Percentiles rank a stretch among this genome's conserved stretches.
Conservation (phyloP, 495 filamentous ascomycete species). For the Aspergillus carlsbadensis region DNA sequence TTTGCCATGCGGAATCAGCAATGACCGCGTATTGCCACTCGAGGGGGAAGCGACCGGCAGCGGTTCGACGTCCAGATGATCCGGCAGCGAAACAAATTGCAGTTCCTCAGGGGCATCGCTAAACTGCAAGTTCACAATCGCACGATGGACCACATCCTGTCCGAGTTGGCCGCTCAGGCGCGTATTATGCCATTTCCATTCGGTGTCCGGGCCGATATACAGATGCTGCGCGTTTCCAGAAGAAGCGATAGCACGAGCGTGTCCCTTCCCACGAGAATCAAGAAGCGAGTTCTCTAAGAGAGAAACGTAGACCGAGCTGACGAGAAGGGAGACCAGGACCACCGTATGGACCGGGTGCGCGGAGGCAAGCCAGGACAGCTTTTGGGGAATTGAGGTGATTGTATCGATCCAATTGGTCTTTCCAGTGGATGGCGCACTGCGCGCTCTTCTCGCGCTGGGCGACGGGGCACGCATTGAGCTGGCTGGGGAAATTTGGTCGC, state of each 20-base stretch:
- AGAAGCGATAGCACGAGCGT: neutral
- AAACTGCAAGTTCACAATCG: neutral
- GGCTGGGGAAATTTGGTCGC: too few species aligned
- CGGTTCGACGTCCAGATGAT: neutral
- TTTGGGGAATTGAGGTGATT: neutral
- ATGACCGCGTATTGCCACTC: neutral
- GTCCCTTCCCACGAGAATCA: neutral
- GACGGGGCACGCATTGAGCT: too few species aligned
- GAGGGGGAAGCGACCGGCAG: neutral
- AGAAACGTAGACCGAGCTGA: constrained; percentile 7
- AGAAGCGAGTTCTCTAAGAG: constrained; percentile 1
- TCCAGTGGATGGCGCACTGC: too few species aligned
- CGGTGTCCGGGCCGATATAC: neutral
- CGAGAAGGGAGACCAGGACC: neutral
- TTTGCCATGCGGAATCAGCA: too few species aligned
- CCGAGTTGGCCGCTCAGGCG: neutral
- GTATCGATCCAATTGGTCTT: neutral
- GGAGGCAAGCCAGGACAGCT: neutral
- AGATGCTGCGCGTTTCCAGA: neutral
- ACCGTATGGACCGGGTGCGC: constrained; percentile 4
- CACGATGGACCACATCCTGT: neutral
- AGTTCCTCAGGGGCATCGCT: neutral
- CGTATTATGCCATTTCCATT: neutral
- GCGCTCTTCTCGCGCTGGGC: too few species aligned
- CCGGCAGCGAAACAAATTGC: neutral